Evolutionary conservation across 2,329 filamentous ascomycete genomes (phyloP).

Genomic region (Fusarium albosuccineum): DNA sequence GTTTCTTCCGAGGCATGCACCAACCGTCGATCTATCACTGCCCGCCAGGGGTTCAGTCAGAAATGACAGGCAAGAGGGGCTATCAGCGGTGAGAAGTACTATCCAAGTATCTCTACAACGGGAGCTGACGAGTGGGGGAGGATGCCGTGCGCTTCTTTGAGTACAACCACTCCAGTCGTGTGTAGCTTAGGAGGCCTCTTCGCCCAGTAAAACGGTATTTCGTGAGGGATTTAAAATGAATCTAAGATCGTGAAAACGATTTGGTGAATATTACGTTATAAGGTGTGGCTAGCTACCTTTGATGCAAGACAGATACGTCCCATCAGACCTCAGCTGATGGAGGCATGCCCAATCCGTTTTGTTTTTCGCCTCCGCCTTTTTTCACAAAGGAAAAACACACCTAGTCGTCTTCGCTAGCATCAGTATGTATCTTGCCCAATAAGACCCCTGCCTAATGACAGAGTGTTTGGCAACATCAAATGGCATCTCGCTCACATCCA

Average conservation of each 20-base stretch:
- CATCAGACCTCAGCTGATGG: no score
- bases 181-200: not conserved
- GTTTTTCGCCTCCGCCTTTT: not conserved
- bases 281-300: not conserved
- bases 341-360: not conserved
- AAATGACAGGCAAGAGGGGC: not conserved
- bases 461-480: not conserved
- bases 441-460: not conserved
- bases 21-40: not conserved
- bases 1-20: not conserved
- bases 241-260: not conserved
- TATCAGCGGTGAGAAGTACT: not conserved
- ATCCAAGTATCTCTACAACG: not conserved
- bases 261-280: slow-evolving; percentile 10
- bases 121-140: not conserved
- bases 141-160: not conserved
- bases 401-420: not conserved
- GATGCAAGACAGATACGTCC: no score
- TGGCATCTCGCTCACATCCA: not conserved
- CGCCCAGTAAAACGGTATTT: not conserved
- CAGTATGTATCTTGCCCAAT: not conserved
- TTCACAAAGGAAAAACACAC: no score
- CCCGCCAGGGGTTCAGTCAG: not conserved
- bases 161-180: not conserved
- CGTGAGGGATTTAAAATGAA: slow-evolving; percentile 3